These are phyloP conservation scores for Malassezia caprae DNA, from an alignment of 1,284 basidiomycete genomes.

Conservation along the genomic window DNA sequence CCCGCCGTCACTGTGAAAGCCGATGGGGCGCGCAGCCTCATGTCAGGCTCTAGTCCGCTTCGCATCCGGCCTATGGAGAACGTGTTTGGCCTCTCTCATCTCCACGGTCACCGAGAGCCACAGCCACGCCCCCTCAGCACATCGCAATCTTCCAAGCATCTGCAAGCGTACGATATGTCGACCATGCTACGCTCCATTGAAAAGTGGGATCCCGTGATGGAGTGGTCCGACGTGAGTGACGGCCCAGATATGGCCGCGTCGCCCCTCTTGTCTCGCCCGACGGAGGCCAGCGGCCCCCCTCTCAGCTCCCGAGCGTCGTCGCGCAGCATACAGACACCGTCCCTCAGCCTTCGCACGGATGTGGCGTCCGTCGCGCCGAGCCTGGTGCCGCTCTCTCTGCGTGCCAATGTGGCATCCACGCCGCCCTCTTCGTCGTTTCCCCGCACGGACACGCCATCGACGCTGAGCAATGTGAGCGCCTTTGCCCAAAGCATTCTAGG, in stretches of 20 bases:
- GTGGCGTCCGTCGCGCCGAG: background rate
- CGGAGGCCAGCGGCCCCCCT: background rate
- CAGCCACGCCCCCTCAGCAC: background rate
- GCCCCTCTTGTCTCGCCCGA: background rate
- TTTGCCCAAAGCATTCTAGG: slow-evolving; percentile 16
- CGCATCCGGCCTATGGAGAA: slow-evolving; percentile 1
- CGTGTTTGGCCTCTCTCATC: background rate
- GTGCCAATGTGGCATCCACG: background rate
- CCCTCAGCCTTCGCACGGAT: background rate
- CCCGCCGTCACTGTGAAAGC: background rate
- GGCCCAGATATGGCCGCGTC: background rate
- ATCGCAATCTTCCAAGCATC: background rate
- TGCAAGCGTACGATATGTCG: slow-evolving; percentile 12
- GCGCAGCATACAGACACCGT: background rate
- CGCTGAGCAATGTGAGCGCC: slow-evolving; percentile 13
- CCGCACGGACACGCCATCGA: background rate
- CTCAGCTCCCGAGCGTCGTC: background rate
- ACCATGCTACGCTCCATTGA: slow-evolving; percentile 17
- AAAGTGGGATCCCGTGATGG: slow-evolving; percentile 11
- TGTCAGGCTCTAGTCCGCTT: background rate
- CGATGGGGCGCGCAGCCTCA: background rate
- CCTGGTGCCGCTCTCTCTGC: background rate
- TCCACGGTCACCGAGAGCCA: background rate
- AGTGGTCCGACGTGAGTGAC: background rate
- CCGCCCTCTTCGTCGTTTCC: background rate